These are phyloP conservation scores for Saccharomycopsis lassenensis DNA, from an alignment of 805 yeast species.

Conservation along the genomic window DNA sequence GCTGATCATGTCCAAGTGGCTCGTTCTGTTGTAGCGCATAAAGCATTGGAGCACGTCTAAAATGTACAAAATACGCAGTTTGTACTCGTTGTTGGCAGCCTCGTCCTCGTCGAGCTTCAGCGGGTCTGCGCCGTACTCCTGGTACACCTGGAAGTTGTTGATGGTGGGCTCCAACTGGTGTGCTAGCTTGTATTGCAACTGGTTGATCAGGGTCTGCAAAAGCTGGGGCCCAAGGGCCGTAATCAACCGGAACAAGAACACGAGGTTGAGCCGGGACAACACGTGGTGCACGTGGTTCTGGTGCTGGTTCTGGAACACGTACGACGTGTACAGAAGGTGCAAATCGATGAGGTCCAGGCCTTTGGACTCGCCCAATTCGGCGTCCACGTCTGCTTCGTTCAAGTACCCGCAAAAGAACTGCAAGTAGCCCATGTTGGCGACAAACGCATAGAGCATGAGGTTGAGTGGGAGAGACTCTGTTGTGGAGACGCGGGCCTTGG, in stretches of 20 bases:
- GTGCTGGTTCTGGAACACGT: conserved; percentile 30
- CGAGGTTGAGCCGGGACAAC: conserved; percentile 24
- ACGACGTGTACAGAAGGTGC: conserved; percentile 31
- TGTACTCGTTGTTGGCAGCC: conserved; percentile 21
- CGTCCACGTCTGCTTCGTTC: conserved; percentile 1
- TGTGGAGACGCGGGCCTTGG: too few species aligned
- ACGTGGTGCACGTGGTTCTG: conserved; percentile 22
- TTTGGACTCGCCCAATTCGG: neutral
- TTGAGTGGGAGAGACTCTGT: conserved; percentile 16
- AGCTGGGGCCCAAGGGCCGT: conserved; percentile 4
- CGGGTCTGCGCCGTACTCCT: conserved; percentile 2
- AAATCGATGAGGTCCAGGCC: conserved; percentile 20
- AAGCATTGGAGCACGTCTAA: conserved; percentile 26
- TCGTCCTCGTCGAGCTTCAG: conserved; percentile 21
- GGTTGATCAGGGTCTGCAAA: conserved; percentile 23
- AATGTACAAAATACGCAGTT: conserved; percentile 27
- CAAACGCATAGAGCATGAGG: conserved; percentile 10
- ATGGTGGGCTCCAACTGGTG: conserved; percentile 30
- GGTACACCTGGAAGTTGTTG: conserved; percentile 7
- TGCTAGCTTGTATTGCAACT: conserved; percentile 32
- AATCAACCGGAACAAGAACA: conserved; percentile 24
- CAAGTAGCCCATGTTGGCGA: conserved; percentile 4
- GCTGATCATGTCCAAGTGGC: conserved; percentile 26
- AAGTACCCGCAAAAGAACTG: conserved; percentile 3
- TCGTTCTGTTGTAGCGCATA: conserved; percentile 30